Conservation (phyloP, 2,329 filamentous ascomycete species). For the Verticillium tricorpus region DNA sequence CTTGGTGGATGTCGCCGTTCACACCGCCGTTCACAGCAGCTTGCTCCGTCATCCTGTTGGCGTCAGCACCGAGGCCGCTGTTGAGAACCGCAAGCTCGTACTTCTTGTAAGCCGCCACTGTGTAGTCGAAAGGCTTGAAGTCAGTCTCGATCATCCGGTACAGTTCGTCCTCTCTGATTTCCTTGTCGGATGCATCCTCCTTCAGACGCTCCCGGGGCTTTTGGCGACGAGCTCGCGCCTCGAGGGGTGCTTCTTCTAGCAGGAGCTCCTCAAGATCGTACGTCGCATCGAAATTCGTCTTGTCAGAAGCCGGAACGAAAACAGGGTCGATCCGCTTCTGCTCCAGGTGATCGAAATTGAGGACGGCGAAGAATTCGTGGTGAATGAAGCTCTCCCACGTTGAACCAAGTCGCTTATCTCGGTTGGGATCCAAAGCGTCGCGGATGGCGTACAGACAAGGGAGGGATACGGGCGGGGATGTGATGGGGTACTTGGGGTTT, state of each 20-base stretch:
- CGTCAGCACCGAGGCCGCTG: slow-evolving; percentile 5
- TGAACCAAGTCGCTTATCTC: slow-evolving; percentile 75
- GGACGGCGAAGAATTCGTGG: slow-evolving; percentile 81
- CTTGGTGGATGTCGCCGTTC: not conserved
- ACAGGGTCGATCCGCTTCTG: slow-evolving; percentile 85
- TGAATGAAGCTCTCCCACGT: slow-evolving; percentile 81
- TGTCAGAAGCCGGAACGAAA: slow-evolving; percentile 90
- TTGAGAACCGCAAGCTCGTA: slow-evolving; percentile 26
- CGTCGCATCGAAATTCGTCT: slow-evolving; percentile 98
- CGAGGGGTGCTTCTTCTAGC: slow-evolving; percentile 88
- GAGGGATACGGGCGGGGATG: slow-evolving; percentile 82
- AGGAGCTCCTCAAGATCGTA: slow-evolving; percentile 94
- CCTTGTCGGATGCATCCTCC: slow-evolving; percentile 90
- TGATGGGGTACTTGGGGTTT: slow-evolving; percentile 85
- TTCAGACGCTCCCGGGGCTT: slow-evolving; percentile 89
- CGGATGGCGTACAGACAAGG: slow-evolving; percentile 86
- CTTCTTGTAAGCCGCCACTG: slow-evolving; percentile 71
- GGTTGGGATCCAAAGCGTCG: slow-evolving; percentile 75
- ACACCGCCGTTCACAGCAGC: slow-evolving; percentile 6
- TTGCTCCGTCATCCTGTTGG: slow-evolving; percentile 15
- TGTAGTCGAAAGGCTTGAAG: slow-evolving; percentile 96
- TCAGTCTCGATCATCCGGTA: slow-evolving; percentile 92
- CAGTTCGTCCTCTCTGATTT: slow-evolving; percentile 90
- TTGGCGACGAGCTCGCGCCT: slow-evolving; percentile 86
- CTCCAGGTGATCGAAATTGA: slow-evolving; percentile 83